Base-by-base conservation (phyloP, 345 rosid species). In the Alliaria petiolata region DNA sequence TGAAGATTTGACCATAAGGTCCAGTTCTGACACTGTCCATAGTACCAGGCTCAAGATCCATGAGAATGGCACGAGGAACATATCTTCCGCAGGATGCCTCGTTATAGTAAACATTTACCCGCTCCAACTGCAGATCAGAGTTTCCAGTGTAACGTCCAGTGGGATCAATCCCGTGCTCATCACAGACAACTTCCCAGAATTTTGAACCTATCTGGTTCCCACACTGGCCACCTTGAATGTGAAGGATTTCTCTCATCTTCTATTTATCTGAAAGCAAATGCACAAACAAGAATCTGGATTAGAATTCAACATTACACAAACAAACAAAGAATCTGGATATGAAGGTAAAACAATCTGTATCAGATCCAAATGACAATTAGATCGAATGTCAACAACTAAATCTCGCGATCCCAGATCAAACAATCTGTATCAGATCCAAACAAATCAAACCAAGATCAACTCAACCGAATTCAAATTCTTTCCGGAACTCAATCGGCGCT, bases 141-240 rank as follows among this genome's bases (percentile, higher is more conserved):
- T 82, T 77, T 15, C 95, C 91, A 9, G 71, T 56, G 82, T 86
- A 88, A 7, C 88, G 82, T 33, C 95, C 91, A n/a, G 95, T 88
- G 3, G 95, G 83, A 73, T 88, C 95, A 61, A 88, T 86, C 20
- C 95, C 95, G 39, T 88, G 95, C 72, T 88, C 95, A 3, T 86
- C 82, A n/a, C 93, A 88, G 0, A 88, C 85, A 13, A 88, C 93
- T 73, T 88, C 93, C 93, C 93, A 88, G 81, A 88, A 88, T 67
- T 88, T 88, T 10, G 93, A 86, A 42, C 93, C 93, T 8, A 88
- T 88, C 67, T 88, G 93, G 84, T 88, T 88, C 15, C 93, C 91
- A 51, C 93, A 88, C 30, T 88, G 93, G 25, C 93, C 91, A 12
- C 85, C 91, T 71, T 88, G 93, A 33, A 88, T 80, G 73, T 88